Base-by-base conservation (phyloP, 2,329 filamentous ascomycete species). In the Cordyceps cicadae region DNA sequence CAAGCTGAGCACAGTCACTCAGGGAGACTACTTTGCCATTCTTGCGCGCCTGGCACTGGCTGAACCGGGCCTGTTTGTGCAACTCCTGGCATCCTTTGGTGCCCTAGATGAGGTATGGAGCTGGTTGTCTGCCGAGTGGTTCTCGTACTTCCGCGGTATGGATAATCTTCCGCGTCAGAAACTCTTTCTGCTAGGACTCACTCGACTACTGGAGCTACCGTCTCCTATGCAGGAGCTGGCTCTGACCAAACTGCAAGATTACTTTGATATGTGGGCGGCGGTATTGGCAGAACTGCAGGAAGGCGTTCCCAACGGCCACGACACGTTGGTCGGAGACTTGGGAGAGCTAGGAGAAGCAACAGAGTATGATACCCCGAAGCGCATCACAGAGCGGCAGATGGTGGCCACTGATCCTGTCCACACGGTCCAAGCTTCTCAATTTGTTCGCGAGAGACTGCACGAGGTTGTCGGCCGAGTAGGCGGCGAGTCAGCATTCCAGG, bases 21-120 rank as follows among this genome's bases (percentile, higher is more conserved):
- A 96, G 69, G 89, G 89, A 0, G 90, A 96, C 70, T 96, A 96
- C 71, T 88, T 96, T 69, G 83, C 85, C 5, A 85, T 97, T 2
- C 79, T 99, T 2, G 87, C 90, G 2, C 87, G 92, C 1, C 81
- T 97, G 17, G 84, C 87, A 0, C 76, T 96, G 2, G 86, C 87
- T 0, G 88, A 88, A 43, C 90, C 92, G 0, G 74, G 74, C 2
- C 77, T 89, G 2, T 88, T 96, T 65, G 76, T 87, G 5, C 78
- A 82, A 19, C 76, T 85, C 72, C 72, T 87, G 19, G 72, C 73
- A 19, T 74, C 76, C 3, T 74, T 80, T 62, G 77, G 76, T 1
- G 68, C 72, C 8, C 64, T 83, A 4, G 77, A 81, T 3, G 74
- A 78, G 49, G 77, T 82, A 8, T 87, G 84, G 84, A 67, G 69